Base-by-base conservation (phyloP, 495 filamentous ascomycete genomes). In the Neurospora cerealis region DNA sequence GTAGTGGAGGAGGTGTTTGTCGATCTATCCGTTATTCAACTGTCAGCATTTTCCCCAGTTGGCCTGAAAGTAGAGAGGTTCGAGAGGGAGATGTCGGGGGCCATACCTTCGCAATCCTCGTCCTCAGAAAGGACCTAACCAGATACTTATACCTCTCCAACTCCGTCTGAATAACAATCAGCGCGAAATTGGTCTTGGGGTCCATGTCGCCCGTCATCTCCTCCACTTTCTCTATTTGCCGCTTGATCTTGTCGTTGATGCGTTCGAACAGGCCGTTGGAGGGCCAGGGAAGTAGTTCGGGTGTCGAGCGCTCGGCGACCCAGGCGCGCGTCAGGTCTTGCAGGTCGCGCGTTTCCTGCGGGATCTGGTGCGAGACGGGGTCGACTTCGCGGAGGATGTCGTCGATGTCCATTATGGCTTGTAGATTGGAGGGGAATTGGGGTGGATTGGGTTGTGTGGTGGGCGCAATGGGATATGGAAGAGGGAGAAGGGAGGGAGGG, bases 141-240 rank as follows among this genome's bases (percentile, higher is more conserved):
- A 98, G 86, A 79, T 92, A 98, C 85, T 97, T 97, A 81, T 91
- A 95, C 46, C 96, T 86, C 81, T 97, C 93, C 70, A 98, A 89
- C 85, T 99, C 96, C 36, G 96, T 98, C 85, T 99, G 96, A 72
- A 98, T 90, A 75, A 99, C 91, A 69, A 98, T 96, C 76, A 98
- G 91, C 75, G 87, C 89, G 80, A 99, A 96, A 81, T 96, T 97
- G 72, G 93, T 89, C 77, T 91, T 94, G 13, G 94, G 91, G 78
- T 96, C 93, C 86, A 94, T 87, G 76, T 91, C 88, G 73, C 89
- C 92, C 46, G 91, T 93, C 82, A 93, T 88, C 73, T 90, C 88
- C 86, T 93, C 91, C 74, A 93, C 89, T 76, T 86, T 85, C 83
- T 91, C 88, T 80, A 92, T 92, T 85, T 93, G 85, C 38, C 71